phyloP scores from a whole-genome alignment of 106 monocot genomes.

The Agapanthus africanus region DNA sequence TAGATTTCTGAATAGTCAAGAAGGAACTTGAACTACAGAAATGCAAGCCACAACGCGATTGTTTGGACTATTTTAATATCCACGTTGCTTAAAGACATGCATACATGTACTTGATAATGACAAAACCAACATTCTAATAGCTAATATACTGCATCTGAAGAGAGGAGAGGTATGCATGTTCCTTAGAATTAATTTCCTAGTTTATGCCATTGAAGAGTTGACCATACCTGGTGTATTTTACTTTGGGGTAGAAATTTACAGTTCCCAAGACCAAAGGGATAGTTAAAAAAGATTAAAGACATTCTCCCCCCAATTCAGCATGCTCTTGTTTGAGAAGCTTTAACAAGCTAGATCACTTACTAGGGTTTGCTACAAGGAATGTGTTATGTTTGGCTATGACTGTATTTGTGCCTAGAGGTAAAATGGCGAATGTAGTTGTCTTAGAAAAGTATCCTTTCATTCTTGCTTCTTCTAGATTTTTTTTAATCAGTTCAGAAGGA shows the following conservation, averaged over 20 bases:
- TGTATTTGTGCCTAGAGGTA: too few species aligned
- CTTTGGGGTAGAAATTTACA: constrained; percentile 1
- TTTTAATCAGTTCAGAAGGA: too few species aligned
- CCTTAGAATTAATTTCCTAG: background rate
- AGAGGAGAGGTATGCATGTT: constrained; percentile 6
- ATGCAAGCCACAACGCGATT: constrained; percentile 2
- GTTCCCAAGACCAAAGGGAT: too few species aligned
- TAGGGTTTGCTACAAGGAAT: too few species aligned
- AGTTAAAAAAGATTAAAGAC: background rate
- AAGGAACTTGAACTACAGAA: background rate
- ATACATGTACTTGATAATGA: background rate
- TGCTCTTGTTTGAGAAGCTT: background rate
- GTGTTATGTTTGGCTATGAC: too few species aligned
- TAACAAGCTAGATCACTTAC: too few species aligned
- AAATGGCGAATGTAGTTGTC: too few species aligned
- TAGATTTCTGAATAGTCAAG: background rate
- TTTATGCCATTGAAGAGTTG: background rate
- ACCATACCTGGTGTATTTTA: background rate
- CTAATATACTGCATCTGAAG: too few species aligned
- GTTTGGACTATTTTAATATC: constrained; percentile 1
- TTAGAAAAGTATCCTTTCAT: too few species aligned
- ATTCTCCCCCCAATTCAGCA: background rate
- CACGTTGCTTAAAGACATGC: background rate
- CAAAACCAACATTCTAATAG: constrained; percentile 6
- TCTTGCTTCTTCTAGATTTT: too few species aligned